Conservation (phyloP, 306 rosid species). For the Trichosanthes cucumerina region DNA sequence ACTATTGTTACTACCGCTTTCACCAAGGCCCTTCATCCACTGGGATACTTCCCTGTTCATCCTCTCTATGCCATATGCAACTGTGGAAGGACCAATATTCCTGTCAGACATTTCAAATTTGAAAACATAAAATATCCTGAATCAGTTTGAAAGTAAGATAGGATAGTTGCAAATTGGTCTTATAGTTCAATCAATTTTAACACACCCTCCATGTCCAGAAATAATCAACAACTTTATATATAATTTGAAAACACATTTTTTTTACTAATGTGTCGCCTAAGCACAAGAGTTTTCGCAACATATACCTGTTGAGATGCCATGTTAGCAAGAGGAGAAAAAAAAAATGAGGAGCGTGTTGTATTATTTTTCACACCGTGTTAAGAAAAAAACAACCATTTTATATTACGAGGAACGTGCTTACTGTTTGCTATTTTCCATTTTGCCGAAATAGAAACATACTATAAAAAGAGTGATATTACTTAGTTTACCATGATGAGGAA, state of each 20-base stretch:
- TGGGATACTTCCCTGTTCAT: slow-evolving; percentile 77
- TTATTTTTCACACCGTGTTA: not conserved
- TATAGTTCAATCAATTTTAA: not conserved
- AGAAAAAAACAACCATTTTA: not conserved
- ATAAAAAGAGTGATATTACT: slow-evolving; percentile 9
- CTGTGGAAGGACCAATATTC: slow-evolving; percentile 32
- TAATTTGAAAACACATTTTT: not conserved
- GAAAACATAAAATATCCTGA: slow-evolving; percentile 6
- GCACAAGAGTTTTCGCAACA: not conserved
- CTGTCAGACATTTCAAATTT: slow-evolving; percentile 24
- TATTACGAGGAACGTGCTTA: not conserved
- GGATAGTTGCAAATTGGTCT: not conserved
- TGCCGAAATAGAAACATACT: not conserved
- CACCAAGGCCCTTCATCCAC: slow-evolving; percentile 71
- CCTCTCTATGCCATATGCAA: slow-evolving; percentile 74
- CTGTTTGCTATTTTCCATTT: not conserved
- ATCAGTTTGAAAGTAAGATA: slow-evolving; percentile 10
- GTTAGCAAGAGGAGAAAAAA: not conserved
- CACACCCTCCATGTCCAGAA: not conserved
- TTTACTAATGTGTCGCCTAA: not conserved
- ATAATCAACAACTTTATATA: not conserved
- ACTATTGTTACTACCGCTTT: slow-evolving; percentile 14
- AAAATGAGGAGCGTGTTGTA: not conserved
- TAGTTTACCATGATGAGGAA: slow-evolving; percentile 89
- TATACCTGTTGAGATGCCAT: not conserved